Percentiles rank a stretch among this genome's conserved stretches.
Evolutionary conservation across 345 rosid species (phyloP).

Genomic region (Raphanus raphanistrum): DNA sequence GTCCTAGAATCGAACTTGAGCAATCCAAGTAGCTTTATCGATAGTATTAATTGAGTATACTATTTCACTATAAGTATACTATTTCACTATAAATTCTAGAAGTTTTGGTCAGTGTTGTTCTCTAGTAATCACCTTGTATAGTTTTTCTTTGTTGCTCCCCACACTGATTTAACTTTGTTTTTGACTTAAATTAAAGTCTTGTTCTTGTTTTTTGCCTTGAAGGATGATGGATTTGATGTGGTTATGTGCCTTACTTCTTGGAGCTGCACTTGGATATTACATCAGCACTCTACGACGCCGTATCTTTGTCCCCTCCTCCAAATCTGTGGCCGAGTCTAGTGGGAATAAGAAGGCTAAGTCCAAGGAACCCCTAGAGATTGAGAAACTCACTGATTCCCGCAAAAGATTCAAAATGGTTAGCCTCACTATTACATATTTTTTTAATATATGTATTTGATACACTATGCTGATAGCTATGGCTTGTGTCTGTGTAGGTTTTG

Average conservation of each 20-base stretch:
- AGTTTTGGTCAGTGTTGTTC: not conserved
- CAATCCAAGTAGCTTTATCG: constrained; percentile 18
- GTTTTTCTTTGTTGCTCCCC: not conserved
- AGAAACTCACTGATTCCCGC: constrained; percentile 72
- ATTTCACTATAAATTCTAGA: not conserved
- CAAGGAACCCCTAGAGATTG: constrained; percentile 76
- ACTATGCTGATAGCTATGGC: no score
- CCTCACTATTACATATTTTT: not conserved
- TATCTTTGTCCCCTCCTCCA: constrained; percentile 43
- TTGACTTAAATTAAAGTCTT: not conserved
- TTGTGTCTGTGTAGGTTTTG: constrained; percentile 59
- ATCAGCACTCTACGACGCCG: constrained; percentile 52
- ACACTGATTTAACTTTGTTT: not conserved
- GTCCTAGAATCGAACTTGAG: not conserved
- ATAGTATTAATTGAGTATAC: constrained; percentile 5
- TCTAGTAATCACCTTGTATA: not conserved
- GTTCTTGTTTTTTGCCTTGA: not conserved
- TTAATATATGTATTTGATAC: no score
- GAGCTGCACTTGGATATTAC: constrained; percentile 78
- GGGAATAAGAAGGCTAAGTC: constrained; percentile 45
- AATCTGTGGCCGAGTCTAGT: constrained; percentile 25
- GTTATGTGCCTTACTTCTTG: constrained; percentile 68
- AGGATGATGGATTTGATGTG: constrained; percentile 62
- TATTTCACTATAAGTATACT: no score
- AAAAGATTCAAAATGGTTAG: constrained; percentile 83